These are phyloP conservation scores for Saururus chinensis DNA, from an alignment of 164 flowering plant genomes.

Conservation along the genomic window DNA sequence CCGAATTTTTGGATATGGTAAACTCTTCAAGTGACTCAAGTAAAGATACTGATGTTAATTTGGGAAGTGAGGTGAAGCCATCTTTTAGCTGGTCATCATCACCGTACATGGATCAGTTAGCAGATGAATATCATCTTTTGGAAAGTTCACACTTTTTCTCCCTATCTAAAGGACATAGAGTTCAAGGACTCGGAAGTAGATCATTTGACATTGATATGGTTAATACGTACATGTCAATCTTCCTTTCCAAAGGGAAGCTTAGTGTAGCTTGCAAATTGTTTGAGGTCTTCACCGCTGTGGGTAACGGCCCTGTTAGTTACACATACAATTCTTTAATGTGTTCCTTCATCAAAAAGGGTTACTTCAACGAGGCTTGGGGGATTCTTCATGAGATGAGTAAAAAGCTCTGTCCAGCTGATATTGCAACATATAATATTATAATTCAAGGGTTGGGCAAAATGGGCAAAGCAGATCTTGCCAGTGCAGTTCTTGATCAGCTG, in stretches of 20 bases:
- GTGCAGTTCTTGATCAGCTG: constrained; percentile 57
- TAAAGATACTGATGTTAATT: constrained; percentile 2
- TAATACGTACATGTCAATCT: constrained; percentile 77
- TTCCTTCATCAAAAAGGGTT: constrained; percentile 88
- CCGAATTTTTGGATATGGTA: constrained; percentile 37
- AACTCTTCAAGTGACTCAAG: constrained; percentile 11
- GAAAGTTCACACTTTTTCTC: constrained; percentile 24
- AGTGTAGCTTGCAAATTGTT: constrained; percentile 91
- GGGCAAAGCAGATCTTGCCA: constrained; percentile 85
- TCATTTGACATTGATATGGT: constrained; percentile 88
- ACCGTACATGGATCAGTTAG: constrained; percentile 69
- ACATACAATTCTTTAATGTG: constrained; percentile 86
- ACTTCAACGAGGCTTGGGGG: constrained; percentile 73
- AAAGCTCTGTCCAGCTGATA: constrained; percentile 63
- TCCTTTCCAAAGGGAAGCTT: constrained; percentile 74
- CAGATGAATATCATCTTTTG: constrained; percentile 22
- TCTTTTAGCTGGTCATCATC: constrained; percentile 64
- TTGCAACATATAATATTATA: constrained; percentile 80
- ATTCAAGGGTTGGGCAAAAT: constrained; percentile 87
- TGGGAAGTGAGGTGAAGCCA: constrained; percentile 16
- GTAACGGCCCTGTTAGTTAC: constrained; percentile 51
- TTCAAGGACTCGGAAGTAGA: constrained; percentile 34
- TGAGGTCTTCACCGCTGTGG: constrained; percentile 71
- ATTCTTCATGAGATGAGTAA: constrained; percentile 70
- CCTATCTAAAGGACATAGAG: constrained; percentile 37